Evolutionary conservation across 352 stramenopile genomes (phyloP).

Genomic region (Phytophthora boehmeriae): DNA sequence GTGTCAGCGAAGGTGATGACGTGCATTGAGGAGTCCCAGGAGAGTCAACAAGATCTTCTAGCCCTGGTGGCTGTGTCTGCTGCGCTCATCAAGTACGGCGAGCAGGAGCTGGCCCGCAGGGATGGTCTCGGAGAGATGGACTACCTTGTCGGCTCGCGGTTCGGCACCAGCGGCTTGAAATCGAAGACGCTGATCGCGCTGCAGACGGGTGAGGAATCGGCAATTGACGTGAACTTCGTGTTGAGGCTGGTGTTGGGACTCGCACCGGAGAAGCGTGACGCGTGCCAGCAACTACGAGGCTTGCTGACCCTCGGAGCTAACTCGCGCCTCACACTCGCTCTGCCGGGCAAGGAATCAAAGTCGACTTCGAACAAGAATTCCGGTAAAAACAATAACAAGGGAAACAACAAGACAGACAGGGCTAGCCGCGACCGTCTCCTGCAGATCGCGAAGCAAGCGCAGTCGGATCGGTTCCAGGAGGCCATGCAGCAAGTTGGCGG

Average conservation of each 20-base stretch:
- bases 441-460: slow-evolving; percentile 18
- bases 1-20: slow-evolving; percentile 11
- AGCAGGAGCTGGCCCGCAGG: slow-evolving; percentile 15
- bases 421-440: slow-evolving; percentile 3
- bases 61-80: slow-evolving; percentile 22
- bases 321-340: slow-evolving; percentile 2
- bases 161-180: slow-evolving; percentile 11
- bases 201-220: neutral
- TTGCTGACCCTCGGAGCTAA: slow-evolving; percentile 15
- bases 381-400: neutral
- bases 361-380: neutral
- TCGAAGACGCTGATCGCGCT: slow-evolving; percentile 16
- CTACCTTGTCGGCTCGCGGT: slow-evolving; percentile 14
- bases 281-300: slow-evolving; percentile 15
- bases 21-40: slow-evolving; percentile 21
- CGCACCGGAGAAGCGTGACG: slow-evolving; percentile 24
- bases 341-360: slow-evolving; percentile 9
- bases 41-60: slow-evolving; percentile 13
- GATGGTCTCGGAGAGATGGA: slow-evolving; percentile 28
- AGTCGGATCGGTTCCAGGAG: slow-evolving; percentile 29
- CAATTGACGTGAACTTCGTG: slow-evolving; percentile 12
- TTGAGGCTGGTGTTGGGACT: slow-evolving; percentile 18
- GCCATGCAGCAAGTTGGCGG: slow-evolving; percentile 25
- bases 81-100: slow-evolving; percentile 22
- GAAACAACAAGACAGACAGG: slow-evolving; percentile 4